phyloP scores from a whole-genome alignment of 495 filamentous ascomycete species.

The Immersiella caudata region DNA sequence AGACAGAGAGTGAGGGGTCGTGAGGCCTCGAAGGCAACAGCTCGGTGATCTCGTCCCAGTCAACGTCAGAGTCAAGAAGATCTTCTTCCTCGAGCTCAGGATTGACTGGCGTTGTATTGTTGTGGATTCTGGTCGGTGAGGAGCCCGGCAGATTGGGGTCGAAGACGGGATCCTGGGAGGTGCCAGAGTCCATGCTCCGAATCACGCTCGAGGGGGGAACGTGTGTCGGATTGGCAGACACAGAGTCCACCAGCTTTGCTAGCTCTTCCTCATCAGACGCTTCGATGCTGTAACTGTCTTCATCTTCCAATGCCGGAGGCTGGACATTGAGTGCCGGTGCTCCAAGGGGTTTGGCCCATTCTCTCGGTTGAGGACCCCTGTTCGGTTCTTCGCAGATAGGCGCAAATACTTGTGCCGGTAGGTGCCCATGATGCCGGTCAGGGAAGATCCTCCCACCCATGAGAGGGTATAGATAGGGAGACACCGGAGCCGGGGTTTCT shows the following conservation, averaged over 20 bases:
- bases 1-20: background rate
- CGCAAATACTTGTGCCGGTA: too few relatives aligned
- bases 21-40: slow-evolving; percentile 17
- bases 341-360: background rate
- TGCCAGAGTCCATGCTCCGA: slow-evolving; percentile 2
- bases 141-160: slow-evolving; percentile 22
- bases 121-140: slow-evolving; percentile 3
- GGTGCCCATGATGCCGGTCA: too few relatives aligned
- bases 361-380: background rate
- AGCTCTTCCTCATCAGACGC: slow-evolving; percentile 25
- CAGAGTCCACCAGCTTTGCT: slow-evolving; percentile 8
- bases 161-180: slow-evolving; percentile 13
- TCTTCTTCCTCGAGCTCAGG: slow-evolving; percentile 24
- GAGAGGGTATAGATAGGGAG: background rate
- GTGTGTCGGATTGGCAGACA: background rate
- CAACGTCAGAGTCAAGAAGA: slow-evolving; percentile 41
- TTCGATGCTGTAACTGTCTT: slow-evolving; percentile 16
- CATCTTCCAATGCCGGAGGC: background rate
- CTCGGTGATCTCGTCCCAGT: slow-evolving; percentile 40
- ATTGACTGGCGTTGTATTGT: background rate
- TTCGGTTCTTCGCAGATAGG: too few relatives aligned
- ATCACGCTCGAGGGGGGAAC: slow-evolving; percentile 25
- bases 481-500: background rate
- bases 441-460: too few relatives aligned
- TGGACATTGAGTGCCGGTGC: background rate